These are phyloP conservation scores for Pseudocercospora pini-densiflorae DNA, from an alignment of 2,329 filamentous ascomycete species.

Conservation along the genomic window DNA sequence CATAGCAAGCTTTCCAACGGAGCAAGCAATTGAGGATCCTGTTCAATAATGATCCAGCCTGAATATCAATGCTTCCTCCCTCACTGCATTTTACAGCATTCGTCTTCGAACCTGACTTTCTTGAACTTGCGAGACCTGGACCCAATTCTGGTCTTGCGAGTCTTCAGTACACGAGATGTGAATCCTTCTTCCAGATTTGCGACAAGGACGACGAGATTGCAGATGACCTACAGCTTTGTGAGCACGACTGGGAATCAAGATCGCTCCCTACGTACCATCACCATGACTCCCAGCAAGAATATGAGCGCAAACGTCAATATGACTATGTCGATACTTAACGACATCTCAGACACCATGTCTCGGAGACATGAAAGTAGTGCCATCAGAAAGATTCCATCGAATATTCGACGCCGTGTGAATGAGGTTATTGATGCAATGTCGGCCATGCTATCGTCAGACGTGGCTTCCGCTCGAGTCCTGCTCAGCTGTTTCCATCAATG, in stretches of 20 bases:
- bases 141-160: not conserved
- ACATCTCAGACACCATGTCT: not conserved
- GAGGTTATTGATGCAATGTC: slow-evolving; percentile 2
- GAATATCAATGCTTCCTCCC: not conserved
- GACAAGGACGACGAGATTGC: not conserved
- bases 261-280: not conserved
- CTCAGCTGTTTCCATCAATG: not conserved
- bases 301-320: not conserved
- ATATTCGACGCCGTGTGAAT: not conserved
- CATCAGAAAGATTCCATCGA: not conserved
- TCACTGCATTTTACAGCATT: slow-evolving; percentile 1
- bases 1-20: too few relatives aligned
- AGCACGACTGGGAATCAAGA: not conserved
- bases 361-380: not conserved
- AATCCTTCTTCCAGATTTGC: not conserved
- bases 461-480: not conserved
- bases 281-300: not conserved
- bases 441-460: not conserved
- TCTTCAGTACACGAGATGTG: too few relatives aligned
- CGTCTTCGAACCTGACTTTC: not conserved
- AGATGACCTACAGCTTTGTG: not conserved
- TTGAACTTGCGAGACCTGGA: not conserved
- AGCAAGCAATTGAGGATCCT: not conserved
- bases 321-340: not conserved
- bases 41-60: not conserved